A percentile compares a stretch with the other conserved stretches of the same genome.
These are phyloP conservation scores for Davidsoniella virescens DNA, from an alignment of 2,329 filamentous ascomycete species.

Conservation along the genomic window DNA sequence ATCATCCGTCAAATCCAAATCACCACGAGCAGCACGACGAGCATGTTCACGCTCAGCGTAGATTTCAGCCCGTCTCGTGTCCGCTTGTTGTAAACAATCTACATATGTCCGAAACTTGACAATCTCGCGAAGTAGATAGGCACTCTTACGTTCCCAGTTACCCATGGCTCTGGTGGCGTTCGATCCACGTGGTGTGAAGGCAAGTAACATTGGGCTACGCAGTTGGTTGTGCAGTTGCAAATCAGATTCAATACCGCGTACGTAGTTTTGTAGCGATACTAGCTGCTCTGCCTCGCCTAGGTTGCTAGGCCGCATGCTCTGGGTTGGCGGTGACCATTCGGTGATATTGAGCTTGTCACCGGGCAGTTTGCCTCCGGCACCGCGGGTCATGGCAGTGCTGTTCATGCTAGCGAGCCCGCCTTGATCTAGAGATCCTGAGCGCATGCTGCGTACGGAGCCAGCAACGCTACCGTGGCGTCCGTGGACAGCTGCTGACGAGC, in stretches of 20 bases:
- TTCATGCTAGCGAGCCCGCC: conserved; percentile 29
- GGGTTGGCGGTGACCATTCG: conserved; percentile 78
- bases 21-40: conserved; percentile 14
- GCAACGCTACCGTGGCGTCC: conserved; percentile 26
- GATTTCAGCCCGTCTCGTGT: conserved; percentile 52
- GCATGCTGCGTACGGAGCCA: conserved; percentile 24
- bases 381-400: conserved; percentile 25
- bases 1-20: conserved; percentile 11
- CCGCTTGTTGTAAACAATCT: conserved; percentile 61
- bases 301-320: conserved; percentile 75
- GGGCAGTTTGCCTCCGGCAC: conserved; percentile 42
- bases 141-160: conserved; percentile 94
- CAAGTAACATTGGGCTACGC: conserved; percentile 70
- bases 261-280: conserved; percentile 57
- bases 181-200: conserved; percentile 69
- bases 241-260: conserved; percentile 72
- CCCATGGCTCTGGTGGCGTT: conserved; percentile 75
- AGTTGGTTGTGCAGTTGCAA: conserved; percentile 77
- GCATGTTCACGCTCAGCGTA: conserved; percentile 39
- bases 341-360: conserved; percentile 72
- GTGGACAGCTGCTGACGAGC: conserved; percentile 25
- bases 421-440: conserved; percentile 47
- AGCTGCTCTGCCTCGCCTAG: conserved; percentile 70
- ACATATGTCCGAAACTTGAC: conserved; percentile 96
- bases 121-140: conserved; percentile 80